Evolutionary conservation across 805 yeast genomes (phyloP).

Genomic region (Saitoella complicata): DNA sequence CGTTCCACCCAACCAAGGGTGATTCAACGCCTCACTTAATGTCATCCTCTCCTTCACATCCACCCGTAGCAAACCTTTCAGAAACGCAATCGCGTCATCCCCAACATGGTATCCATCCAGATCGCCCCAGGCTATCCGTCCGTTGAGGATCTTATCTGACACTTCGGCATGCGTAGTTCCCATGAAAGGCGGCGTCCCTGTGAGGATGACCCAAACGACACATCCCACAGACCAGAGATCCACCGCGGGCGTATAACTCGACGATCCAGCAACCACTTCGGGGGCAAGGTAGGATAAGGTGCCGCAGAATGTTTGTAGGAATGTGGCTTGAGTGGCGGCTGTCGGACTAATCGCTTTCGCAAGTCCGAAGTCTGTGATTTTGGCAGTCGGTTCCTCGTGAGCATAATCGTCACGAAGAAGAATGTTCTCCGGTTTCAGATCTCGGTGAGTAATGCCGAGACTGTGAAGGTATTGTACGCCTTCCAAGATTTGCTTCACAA

Average conservation of each 20-base stretch:
- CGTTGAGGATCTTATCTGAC: slow-evolving; percentile 57
- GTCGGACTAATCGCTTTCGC: slow-evolving; percentile 85
- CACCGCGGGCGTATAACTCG: slow-evolving; percentile 33
- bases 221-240: slow-evolving; percentile 98
- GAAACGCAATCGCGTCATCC: slow-evolving; percentile 52
- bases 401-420: slow-evolving; percentile 85
- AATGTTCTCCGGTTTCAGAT: slow-evolving; percentile 89
- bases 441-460: slow-evolving; percentile 87
- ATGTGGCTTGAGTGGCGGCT: slow-evolving; percentile 67
- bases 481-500: slow-evolving; percentile 64
- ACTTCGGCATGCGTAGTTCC: slow-evolving; percentile 81
- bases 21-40: slow-evolving; percentile 59
- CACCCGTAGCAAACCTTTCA: slow-evolving; percentile 53
- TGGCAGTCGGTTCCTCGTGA: slow-evolving; percentile 42
- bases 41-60: slow-evolving; percentile 58
- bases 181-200: slow-evolving; percentile 88
- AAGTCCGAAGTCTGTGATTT: slow-evolving; percentile 89
- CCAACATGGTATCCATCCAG: slow-evolving; percentile 51
- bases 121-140: slow-evolving; percentile 52
- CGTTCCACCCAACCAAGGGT: slow-evolving; percentile 51
- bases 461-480: slow-evolving; percentile 81
- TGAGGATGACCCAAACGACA: slow-evolving; percentile 72
- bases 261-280: slow-evolving; percentile 46
- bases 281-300: slow-evolving; percentile 95
- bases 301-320: slow-evolving; percentile 93